Evolutionary conservation across 805 yeast genomes (phyloP).

Genomic region (Cyberlindnera amylophila): DNA sequence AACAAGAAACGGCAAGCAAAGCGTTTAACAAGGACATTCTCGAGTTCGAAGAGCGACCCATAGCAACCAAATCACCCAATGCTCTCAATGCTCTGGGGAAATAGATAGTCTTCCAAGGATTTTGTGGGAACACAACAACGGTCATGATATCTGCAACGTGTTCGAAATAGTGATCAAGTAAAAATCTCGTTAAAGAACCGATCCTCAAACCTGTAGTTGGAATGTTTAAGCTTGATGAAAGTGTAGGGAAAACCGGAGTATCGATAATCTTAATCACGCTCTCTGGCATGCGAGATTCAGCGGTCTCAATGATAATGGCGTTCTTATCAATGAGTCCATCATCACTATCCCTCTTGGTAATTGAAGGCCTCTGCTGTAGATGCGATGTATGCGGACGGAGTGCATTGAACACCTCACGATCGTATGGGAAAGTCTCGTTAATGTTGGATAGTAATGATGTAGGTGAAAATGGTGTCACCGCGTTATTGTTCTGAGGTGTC

Average conservation of each 20-base stretch:
- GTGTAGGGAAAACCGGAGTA: constrained; percentile 30
- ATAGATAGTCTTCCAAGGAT: constrained; percentile 87
- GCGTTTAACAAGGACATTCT: constrained; percentile 78
- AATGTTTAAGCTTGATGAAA: constrained; percentile 32
- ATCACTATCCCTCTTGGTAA: too few relatives aligned
- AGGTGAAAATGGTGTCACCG: background rate
- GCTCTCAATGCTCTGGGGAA: constrained; percentile 81
- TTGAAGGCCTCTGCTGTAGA: background rate
- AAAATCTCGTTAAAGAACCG: constrained; percentile 66
- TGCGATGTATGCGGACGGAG: constrained; percentile 19
- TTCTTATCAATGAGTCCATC: background rate
- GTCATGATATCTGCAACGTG: constrained; percentile 80
- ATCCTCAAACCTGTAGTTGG: constrained; percentile 62
- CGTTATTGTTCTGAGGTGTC: background rate
- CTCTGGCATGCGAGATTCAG: constrained; percentile 44
- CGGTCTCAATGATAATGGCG: constrained; percentile 18
- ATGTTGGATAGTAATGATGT: background rate
- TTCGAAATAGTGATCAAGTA: constrained; percentile 66
- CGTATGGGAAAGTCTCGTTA: constrained; percentile 17
- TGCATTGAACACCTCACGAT: constrained; percentile 28
- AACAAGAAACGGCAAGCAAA: constrained; percentile 75
- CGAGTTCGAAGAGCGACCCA: constrained; percentile 72
- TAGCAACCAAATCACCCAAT: constrained; percentile 71
- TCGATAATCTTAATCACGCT: constrained; percentile 41
- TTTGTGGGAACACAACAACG: constrained; percentile 64